phyloP scores from a whole-genome alignment of 2,329 filamentous ascomycete species.

The Botrytis hyacinthi region DNA sequence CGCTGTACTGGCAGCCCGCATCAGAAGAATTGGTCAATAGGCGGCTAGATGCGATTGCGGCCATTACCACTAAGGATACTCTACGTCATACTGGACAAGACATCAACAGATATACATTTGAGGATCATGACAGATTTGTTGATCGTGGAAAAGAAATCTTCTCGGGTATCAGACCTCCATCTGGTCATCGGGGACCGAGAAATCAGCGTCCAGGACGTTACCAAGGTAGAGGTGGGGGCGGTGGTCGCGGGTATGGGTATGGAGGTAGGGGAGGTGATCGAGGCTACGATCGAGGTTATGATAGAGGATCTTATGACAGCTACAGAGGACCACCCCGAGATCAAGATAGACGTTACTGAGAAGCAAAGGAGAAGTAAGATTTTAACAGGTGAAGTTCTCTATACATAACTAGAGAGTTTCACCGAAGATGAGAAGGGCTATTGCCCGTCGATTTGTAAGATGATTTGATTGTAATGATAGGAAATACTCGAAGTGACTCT shows the following conservation, averaged over 20 bases:
- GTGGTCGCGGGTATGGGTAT: conserved; percentile 12
- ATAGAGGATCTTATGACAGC: conserved; percentile 16
- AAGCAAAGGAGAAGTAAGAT: background rate
- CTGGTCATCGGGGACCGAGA: conserved; percentile 39
- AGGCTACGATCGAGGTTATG: conserved; percentile 17
- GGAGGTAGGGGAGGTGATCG: conserved; percentile 15
- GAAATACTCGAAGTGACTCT: background rate
- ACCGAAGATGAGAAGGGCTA: background rate
- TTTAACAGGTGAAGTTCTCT: background rate
- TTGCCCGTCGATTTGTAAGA: background rate
- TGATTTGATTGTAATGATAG: conserved; percentile 4
- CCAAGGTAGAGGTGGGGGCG: background rate
- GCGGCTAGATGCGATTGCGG: conserved; percentile 60
- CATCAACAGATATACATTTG: conserved; percentile 68
- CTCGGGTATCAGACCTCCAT: conserved; percentile 59
- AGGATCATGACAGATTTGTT: conserved; percentile 63
- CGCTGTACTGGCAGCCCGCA: conserved; percentile 64
- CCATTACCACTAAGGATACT: conserved; percentile 42
- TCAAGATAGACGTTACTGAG: conserved; percentile 21
- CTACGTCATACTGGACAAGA: conserved; percentile 44
- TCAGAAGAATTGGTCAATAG: conserved; percentile 60
- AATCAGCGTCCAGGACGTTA: background rate
- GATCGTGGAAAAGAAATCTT: conserved; percentile 72
- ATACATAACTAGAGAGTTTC: background rate
- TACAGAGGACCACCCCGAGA: conserved; percentile 15